Evolutionary conservation across 805 yeast genomes (phyloP).

Genomic region (Yarrowia alimentaria): DNA sequence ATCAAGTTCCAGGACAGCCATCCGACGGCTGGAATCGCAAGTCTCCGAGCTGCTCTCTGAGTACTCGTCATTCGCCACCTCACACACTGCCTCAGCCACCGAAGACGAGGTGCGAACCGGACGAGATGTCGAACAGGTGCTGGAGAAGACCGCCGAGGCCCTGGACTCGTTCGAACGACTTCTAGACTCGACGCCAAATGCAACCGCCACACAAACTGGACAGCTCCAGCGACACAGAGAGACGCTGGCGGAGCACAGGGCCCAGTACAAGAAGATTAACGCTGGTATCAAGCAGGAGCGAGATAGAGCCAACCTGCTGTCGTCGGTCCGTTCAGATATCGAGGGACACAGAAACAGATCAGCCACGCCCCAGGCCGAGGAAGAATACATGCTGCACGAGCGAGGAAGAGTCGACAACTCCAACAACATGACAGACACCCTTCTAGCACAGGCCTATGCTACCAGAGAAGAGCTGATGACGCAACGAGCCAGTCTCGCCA

Average conservation of each 20-base stretch:
- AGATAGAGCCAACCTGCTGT: conserved; percentile 67
- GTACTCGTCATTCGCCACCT: conserved; percentile 55
- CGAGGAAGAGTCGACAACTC: conserved; percentile 68
- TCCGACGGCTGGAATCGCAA: conserved; percentile 64
- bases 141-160: conserved; percentile 55
- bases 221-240: conserved; percentile 84
- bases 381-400: conserved; percentile 78
- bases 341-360: conserved; percentile 57
- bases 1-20: conserved; percentile 8
- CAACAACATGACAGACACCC: conserved; percentile 70
- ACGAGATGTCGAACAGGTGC: conserved; percentile 49
- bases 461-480: conserved; percentile 80
- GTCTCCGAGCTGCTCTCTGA: conserved; percentile 53
- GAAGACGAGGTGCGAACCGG: conserved; percentile 50
- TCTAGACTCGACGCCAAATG: conserved; percentile 54
- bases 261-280: conserved; percentile 59
- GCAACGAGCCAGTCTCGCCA: conserved; percentile 64
- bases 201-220: conserved; percentile 71
- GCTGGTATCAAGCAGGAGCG: conserved; percentile 67
- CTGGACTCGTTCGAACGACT: conserved; percentile 53
- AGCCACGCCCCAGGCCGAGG: conserved; percentile 44
- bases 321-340: conserved; percentile 76
- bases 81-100: conserved; percentile 49
- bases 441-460: conserved; percentile 80
- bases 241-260: conserved; percentile 64